Evolutionary conservation across 805 yeast genomes (phyloP).

Genomic region (Myxozyma vanderwaltii): DNA sequence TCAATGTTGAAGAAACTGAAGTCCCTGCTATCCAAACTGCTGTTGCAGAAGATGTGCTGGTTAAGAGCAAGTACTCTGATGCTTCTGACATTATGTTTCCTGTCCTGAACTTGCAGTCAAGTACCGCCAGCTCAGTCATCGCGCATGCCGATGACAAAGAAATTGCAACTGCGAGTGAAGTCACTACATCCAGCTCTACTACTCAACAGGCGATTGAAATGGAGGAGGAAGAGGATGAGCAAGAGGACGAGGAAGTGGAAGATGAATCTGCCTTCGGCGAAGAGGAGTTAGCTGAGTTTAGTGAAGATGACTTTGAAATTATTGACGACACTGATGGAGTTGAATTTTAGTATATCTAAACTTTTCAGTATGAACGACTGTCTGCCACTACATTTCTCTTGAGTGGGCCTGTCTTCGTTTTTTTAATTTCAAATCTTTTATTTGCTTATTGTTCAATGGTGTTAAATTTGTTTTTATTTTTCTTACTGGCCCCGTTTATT

Average conservation of each 20-base stretch:
- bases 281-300: constrained; percentile 12
- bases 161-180: neutral
- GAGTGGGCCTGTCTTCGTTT: too few relatives aligned
- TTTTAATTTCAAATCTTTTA: neutral
- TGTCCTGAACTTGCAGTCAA: constrained; percentile 13
- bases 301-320: constrained; percentile 21
- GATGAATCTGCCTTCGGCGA: neutral
- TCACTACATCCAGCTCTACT: constrained; percentile 5
- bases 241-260: constrained; percentile 17
- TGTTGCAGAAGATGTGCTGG: constrained; percentile 18
- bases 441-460: neutral
- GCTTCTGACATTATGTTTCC: constrained; percentile 30
- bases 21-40: neutral
- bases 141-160: constrained; percentile 20
- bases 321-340: constrained; percentile 16
- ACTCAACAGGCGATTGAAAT: too few relatives aligned
- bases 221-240: constrained; percentile 8
- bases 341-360: constrained; percentile 2
- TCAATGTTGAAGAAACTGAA: constrained; percentile 13
- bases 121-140: constrained; percentile 10
- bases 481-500: neutral
- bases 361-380: too few relatives aligned
- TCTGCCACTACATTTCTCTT: too few relatives aligned
- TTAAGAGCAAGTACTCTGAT: constrained; percentile 31
- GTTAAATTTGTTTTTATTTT: neutral